phyloP scores from a whole-genome alignment of 257 asterid genomes.

The Verbena officinalis region DNA sequence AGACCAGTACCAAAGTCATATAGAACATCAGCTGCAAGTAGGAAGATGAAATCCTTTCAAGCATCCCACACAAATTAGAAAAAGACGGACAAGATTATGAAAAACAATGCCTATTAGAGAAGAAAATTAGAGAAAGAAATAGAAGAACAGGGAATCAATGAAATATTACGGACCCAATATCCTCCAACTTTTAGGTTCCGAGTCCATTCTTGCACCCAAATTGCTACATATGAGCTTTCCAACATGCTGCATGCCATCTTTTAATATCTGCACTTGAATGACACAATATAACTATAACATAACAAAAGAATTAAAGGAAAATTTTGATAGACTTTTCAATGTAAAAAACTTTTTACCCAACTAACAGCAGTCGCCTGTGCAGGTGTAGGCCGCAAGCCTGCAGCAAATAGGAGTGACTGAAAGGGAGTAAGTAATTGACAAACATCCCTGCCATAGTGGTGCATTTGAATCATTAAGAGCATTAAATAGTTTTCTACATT shows the following conservation, averaged over 20 bases:
- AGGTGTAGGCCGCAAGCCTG: slow-evolving; percentile 98
- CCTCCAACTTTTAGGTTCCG: slow-evolving; percentile 98
- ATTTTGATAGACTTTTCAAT: slow-evolving; percentile 16
- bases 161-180: slow-evolving; percentile 62
- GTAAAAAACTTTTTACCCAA: slow-evolving; percentile 60
- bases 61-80: slow-evolving; percentile 10
- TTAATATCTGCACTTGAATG: slow-evolving; percentile 61
- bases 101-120: slow-evolving; percentile 2
- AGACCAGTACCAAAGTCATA: slow-evolving; percentile 94
- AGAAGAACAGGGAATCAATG: not conserved
- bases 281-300: slow-evolving; percentile 22
- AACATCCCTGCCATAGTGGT: slow-evolving; percentile 21
- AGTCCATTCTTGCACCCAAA: slow-evolving; percentile 98
- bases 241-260: slow-evolving; percentile 97
- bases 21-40: slow-evolving; percentile 87
- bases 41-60: slow-evolving; percentile 32
- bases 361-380: slow-evolving; percentile 99
- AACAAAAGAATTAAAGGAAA: not conserved
- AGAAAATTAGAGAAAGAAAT: slow-evolving; percentile 15
- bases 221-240: slow-evolving; percentile 95
- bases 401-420: slow-evolving; percentile 97
- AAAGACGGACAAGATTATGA: slow-evolving; percentile 18
- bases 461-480: slow-evolving; percentile 21
- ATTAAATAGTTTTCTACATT: not conserved
- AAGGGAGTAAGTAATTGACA: slow-evolving; percentile 55